phyloP scores from a whole-genome alignment of 2,329 filamentous ascomycete species.

The Dactylellina haptotyla region DNA sequence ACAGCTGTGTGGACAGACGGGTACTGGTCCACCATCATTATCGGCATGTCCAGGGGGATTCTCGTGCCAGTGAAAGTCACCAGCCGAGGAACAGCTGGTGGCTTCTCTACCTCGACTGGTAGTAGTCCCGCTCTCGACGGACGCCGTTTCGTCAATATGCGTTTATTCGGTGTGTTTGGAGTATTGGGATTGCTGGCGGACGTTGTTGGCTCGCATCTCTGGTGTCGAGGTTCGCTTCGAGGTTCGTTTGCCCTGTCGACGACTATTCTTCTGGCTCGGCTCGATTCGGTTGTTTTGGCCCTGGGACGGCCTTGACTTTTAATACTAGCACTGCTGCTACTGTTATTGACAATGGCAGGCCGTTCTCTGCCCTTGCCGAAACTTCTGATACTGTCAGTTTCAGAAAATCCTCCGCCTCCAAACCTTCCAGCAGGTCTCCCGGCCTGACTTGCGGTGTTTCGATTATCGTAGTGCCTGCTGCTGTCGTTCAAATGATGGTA shows the following conservation, averaged over 20 bases:
- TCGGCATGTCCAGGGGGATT: slow-evolving; percentile 30
- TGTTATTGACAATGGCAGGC: background rate
- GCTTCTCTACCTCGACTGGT: slow-evolving; percentile 12
- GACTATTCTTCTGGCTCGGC: background rate
- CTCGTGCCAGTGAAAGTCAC: slow-evolving; percentile 46
- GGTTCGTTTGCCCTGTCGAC: background rate
- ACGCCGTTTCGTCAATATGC: slow-evolving; percentile 10
- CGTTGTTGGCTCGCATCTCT: slow-evolving; percentile 18
- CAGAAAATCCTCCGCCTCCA: slow-evolving; percentile 36
- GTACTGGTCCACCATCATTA: slow-evolving; percentile 42
- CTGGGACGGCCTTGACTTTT: background rate
- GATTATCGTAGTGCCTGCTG: slow-evolving; percentile 2
- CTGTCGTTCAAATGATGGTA: slow-evolving; percentile 33
- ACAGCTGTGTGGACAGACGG: slow-evolving; percentile 10
- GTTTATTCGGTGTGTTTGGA: background rate
- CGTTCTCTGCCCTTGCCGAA: slow-evolving; percentile 19
- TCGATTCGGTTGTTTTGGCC: background rate
- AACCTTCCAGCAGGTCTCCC: slow-evolving; percentile 41
- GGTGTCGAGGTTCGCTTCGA: slow-evolving; percentile 17
- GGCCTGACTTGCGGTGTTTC: slow-evolving; percentile 15
- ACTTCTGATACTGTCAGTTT: slow-evolving; percentile 10
- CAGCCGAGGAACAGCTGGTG: slow-evolving; percentile 20
- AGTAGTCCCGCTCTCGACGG: slow-evolving; percentile 6
- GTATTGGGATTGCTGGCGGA: background rate
- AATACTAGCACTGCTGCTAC: background rate